These are phyloP conservation scores for Nitzschia palea DNA, from an alignment of 108 stramenopile genomes.

Conservation along the genomic window DNA sequence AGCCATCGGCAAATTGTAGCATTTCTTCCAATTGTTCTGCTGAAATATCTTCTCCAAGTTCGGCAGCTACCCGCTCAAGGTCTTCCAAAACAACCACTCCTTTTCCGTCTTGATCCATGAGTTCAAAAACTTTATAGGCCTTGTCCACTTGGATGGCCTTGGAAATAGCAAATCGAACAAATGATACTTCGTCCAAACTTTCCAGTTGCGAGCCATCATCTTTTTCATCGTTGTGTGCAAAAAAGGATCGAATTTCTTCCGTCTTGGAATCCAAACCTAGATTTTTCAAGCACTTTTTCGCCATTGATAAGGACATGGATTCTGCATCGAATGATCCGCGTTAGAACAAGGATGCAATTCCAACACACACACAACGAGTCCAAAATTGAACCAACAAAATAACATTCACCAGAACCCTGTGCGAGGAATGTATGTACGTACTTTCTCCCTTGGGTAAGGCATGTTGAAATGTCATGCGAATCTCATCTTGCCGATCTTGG, in stretches of 20 bases:
- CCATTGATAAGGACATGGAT: slow-evolving; percentile 8
- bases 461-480: slow-evolving; percentile 2
- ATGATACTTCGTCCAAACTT: slow-evolving; percentile 17
- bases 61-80: slow-evolving; percentile 39
- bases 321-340: too few species aligned
- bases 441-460: background rate
- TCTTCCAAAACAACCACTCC: slow-evolving; percentile 48
- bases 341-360: too few species aligned
- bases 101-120: slow-evolving; percentile 39
- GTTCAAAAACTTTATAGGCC: slow-evolving; percentile 30
- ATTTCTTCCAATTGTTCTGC: slow-evolving; percentile 44
- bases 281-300: slow-evolving; percentile 17
- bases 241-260: slow-evolving; percentile 25
- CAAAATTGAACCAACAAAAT: too few species aligned
- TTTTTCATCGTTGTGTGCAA: slow-evolving; percentile 11
- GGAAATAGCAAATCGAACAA: slow-evolving; percentile 24
- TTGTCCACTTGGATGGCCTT: slow-evolving; percentile 30
- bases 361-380: too few species aligned
- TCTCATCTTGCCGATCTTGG: slow-evolving; percentile 1
- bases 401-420: too few species aligned
- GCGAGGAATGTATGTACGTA: too few species aligned
- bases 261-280: slow-evolving; percentile 6
- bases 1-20: slow-evolving; percentile 31
- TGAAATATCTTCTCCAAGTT: slow-evolving; percentile 38
- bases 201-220: background rate